A percentile compares a stretch with the other conserved stretches of the same genome.
Conservation (phyloP, 2,329 filamentous ascomycete genomes). For the Ascochyta viciae-villosae region DNA sequence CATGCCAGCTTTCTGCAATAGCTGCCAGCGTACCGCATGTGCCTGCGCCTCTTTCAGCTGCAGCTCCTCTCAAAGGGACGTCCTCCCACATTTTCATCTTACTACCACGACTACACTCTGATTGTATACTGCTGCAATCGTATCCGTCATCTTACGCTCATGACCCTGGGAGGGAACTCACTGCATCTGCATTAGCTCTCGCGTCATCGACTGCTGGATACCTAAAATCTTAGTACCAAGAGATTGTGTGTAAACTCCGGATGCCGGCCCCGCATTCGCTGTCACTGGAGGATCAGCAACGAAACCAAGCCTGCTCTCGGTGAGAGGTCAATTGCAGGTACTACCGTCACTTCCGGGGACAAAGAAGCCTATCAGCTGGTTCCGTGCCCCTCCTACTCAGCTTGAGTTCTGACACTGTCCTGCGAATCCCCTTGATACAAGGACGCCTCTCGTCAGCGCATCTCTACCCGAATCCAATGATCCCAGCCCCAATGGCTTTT, state of each 20-base stretch:
- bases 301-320: conserved; percentile 18
- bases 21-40: conserved; percentile 21
- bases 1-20: conserved; percentile 28
- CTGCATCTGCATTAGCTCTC: conserved; percentile 15
- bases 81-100: conserved; percentile 13
- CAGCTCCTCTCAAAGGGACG: conserved; percentile 16
- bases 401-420: conserved; percentile 24
- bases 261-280: conserved; percentile 42
- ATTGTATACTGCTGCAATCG: conserved; percentile 4
- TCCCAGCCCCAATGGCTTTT: conserved; percentile 27
- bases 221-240: conserved; percentile 21
- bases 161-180: neutral
- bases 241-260: conserved; percentile 27
- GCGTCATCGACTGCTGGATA: conserved; percentile 27
- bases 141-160: conserved; percentile 4
- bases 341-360: conserved; percentile 9
- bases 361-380: conserved; percentile 21
- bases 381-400: conserved; percentile 13
- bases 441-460: conserved; percentile 28
- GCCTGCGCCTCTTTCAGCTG: conserved; percentile 32
- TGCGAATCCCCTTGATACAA: conserved; percentile 13
- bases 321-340: conserved; percentile 10
- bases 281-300: conserved; percentile 29
- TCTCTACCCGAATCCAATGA: conserved; percentile 14
- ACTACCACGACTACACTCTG: conserved; percentile 8